Conservation (phyloP, 2,329 filamentous ascomycete species). For the Kalaharituber pfeilii region DNA sequence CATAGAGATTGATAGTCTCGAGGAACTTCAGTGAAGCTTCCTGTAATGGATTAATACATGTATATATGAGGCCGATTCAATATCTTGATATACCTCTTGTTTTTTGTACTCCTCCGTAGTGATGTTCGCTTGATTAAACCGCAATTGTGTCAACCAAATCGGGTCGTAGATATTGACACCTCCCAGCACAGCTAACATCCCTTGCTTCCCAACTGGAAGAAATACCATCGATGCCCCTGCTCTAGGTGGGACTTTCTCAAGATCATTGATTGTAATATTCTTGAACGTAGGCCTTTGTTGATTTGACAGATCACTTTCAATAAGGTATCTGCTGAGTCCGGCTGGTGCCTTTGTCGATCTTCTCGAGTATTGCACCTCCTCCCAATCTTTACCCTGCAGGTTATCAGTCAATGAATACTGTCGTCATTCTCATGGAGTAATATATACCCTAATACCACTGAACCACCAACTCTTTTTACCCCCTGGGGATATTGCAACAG, state of each 20-base stretch:
- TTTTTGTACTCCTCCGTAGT: conserved; percentile 3
- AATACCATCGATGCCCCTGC: conserved; percentile 30
- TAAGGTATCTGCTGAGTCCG: not conserved
- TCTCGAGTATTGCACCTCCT: not conserved
- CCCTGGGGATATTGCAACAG: not conserved
- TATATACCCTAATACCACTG: not conserved
- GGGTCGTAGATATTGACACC: conserved; percentile 13
- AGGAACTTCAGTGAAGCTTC: conserved; percentile 12
- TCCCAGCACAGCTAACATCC: conserved; percentile 21
- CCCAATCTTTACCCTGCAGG: not conserved
- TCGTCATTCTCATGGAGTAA: no score
- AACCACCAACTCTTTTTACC: not conserved
- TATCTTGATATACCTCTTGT: not conserved
- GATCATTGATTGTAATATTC: not conserved
- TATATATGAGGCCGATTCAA: not conserved
- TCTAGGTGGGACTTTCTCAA: conserved; percentile 6
- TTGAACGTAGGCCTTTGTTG: not conserved
- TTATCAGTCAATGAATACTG: no score
- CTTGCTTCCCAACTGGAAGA: conserved; percentile 22
- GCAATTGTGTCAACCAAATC: not conserved
- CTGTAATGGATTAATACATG: conserved; percentile 5
- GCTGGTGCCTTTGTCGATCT: not conserved
- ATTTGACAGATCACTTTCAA: not conserved
- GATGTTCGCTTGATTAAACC: not conserved
- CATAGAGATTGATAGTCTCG: conserved; percentile 18